Conservation (phyloP, 441 rosid species). For the Syzygium syzygioides region DNA sequence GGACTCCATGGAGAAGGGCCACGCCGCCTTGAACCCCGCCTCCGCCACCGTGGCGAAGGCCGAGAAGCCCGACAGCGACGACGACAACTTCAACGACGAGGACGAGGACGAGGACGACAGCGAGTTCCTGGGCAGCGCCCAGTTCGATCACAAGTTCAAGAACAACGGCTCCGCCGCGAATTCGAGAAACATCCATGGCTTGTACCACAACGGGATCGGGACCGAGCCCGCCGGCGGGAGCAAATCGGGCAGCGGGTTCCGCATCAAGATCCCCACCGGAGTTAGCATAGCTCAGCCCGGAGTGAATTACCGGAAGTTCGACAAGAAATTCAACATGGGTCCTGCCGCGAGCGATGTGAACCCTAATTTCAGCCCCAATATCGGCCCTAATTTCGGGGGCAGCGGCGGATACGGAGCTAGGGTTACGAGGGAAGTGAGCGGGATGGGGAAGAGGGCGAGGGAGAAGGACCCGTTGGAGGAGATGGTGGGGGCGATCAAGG, state of each 20-base stretch:
- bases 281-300: constrained; percentile 73
- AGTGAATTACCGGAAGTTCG: constrained; percentile 39
- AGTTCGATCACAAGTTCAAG: background rate
- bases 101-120: constrained; percentile 34
- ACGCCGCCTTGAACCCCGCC: constrained; percentile 22
- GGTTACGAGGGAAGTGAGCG: constrained; percentile 23
- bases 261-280: constrained; percentile 73
- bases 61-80: constrained; percentile 34
- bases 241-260: constrained; percentile 35
- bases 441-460: constrained; percentile 28
- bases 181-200: constrained; percentile 44
- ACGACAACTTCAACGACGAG: constrained; percentile 21
- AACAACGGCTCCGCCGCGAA: constrained; percentile 25
- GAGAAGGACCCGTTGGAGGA: constrained; percentile 61
- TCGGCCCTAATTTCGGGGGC: constrained; percentile 15
- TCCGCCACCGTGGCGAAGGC: background rate
- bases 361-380: constrained; percentile 10
- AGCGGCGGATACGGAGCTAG: constrained; percentile 25
- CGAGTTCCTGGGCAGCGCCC: background rate
- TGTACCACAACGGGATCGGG: constrained; percentile 48
- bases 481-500: constrained; percentile 72
- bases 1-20: constrained; percentile 91
- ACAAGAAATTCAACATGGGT: constrained; percentile 28
- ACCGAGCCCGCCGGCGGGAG: constrained; percentile 27
- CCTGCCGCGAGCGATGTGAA: background rate